phyloP scores from a whole-genome alignment of 202 grass and related monocot species.

The Digitaria exilis region DNA sequence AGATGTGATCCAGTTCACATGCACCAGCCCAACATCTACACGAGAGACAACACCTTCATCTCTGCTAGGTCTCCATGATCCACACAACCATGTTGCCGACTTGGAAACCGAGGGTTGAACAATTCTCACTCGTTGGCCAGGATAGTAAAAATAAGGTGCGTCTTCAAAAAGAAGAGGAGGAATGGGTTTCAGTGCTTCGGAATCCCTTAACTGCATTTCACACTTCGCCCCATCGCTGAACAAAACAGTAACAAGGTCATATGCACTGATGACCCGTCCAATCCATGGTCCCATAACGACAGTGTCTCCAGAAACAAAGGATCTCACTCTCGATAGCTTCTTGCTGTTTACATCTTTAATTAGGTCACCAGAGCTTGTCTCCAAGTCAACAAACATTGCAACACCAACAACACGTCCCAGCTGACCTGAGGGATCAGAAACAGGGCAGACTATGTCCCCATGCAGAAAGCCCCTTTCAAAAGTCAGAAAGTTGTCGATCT shows the following conservation, averaged over 20 bases:
- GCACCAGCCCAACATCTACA: conserved; percentile 73
- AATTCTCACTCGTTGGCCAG: conserved; percentile 78
- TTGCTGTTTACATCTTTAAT: conserved; percentile 85
- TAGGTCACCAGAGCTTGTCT: conserved; percentile 68
- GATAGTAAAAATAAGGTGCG: conserved; percentile 76
- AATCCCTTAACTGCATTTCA: conserved; percentile 79
- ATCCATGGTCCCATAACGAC: conserved; percentile 94
- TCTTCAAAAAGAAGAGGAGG: conserved; percentile 64
- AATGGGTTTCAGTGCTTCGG: conserved; percentile 66
- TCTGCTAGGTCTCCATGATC: conserved; percentile 63
- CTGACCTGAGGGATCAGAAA: conserved; percentile 76
- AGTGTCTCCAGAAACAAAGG: conserved; percentile 73
- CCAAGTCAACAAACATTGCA: conserved; percentile 81
- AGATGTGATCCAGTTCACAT: conserved; percentile 88
- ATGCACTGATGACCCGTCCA: conserved; percentile 73
- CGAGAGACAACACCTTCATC: conserved; percentile 72
- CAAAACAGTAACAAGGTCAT: conserved; percentile 73
- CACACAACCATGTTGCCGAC: conserved; percentile 76
- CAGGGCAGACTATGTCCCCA: conserved; percentile 79
- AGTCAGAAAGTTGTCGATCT: conserved; percentile 88
- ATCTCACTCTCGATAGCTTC: conserved; percentile 77
- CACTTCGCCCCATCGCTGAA: conserved; percentile 76
- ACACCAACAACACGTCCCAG: conserved; percentile 72
- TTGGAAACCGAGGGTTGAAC: conserved; percentile 47
- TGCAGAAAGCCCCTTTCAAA: conserved; percentile 84